A percentile compares a stretch with the other conserved stretches of the same genome.
Evolutionary conservation across 2,329 filamentous ascomycete genomes (phyloP).

Genomic region (Pseudocercospora fuligena): DNA sequence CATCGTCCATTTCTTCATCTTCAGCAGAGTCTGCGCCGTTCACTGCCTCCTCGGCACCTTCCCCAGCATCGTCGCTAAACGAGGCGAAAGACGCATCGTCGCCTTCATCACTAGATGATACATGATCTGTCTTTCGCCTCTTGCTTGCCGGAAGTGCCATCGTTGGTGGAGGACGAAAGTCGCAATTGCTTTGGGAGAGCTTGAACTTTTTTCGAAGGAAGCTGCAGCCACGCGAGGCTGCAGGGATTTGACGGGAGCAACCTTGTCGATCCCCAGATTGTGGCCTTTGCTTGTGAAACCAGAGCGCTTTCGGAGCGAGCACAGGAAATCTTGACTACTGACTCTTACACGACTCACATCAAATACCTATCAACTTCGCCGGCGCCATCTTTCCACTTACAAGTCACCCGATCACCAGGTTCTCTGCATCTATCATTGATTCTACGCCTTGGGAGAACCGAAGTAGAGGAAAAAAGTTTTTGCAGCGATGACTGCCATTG

Average conservation of each 20-base stretch:
- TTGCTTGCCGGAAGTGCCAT: slow-evolving; percentile 42
- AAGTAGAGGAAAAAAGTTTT: background rate
- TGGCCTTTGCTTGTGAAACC: slow-evolving; percentile 2
- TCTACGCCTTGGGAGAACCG: background rate
- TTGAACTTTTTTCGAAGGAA: slow-evolving; percentile 5
- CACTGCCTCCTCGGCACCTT: slow-evolving; percentile 21
- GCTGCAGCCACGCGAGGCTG: slow-evolving; percentile 9
- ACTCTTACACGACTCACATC: background rate
- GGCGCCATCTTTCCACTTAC: background rate
- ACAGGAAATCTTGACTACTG: background rate
- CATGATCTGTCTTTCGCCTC: slow-evolving; percentile 42
- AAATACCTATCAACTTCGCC: background rate
- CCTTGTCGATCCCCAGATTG: slow-evolving; percentile 3
- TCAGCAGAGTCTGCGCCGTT: slow-evolving; percentile 14
- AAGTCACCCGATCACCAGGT: background rate
- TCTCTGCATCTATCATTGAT: background rate
- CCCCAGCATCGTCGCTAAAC: slow-evolving; percentile 32
- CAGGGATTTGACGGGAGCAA: slow-evolving; percentile 5
- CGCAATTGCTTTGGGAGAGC: background rate
- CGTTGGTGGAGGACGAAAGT: slow-evolving; percentile 12
- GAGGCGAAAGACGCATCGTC: slow-evolving; percentile 42
- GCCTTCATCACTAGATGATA: slow-evolving; percentile 35
- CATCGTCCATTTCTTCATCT: slow-evolving; percentile 23
- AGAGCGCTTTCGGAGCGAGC: background rate
- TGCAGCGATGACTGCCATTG: slow-evolving; percentile 19